Base-by-base conservation (phyloP, 2,329 filamentous ascomycete species). In the Penicillium glabrum region DNA sequence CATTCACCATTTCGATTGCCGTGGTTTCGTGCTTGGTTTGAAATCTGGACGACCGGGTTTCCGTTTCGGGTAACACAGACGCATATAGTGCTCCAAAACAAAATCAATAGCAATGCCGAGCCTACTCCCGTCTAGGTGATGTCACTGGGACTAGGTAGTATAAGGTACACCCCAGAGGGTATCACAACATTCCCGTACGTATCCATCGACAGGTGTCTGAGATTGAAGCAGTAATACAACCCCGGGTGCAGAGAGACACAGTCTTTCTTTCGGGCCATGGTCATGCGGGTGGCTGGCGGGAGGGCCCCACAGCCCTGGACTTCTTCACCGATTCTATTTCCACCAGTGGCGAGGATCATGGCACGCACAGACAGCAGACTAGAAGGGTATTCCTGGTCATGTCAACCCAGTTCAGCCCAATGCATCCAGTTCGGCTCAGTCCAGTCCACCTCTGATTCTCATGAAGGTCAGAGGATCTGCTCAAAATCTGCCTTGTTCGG, bases 261-360 rank as follows among this genome's bases (percentile, higher is more conserved):
- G 5, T 50, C 14, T 50, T 11, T 19, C 33, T 27, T 41, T n/a
- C n/a, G 31, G 29, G 14, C 24, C 27, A 27, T 24, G 31, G 35
- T 50, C 33, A 41, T 26, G 37, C 49, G 49, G 50, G 31, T 45
- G 50, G 39, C 58, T 50, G 47, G 59, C 59, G 56, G 59, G 35
- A 53, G 37, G 37, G 57, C 37, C 35, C 47, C 47, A 50, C 49
- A 50, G 45, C 27, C 33, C 29, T 21, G 7, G n/a, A 11, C 19
- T 29, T 54, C 56, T 54, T 57, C 56, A 61, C 50, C 43, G 41
- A 50, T 46, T 55, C 41, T 31, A 27, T 33, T 49, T 37, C 44
- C 26, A 37, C 31, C 43, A 49, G 45, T 48, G 45, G 39, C 48
- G 41, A 45, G 49, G 21, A 43, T 50, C 35, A 53, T 8, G 16